phyloP scores from a whole-genome alignment of 805 yeast species.

The Geotrichum ghanense region DNA sequence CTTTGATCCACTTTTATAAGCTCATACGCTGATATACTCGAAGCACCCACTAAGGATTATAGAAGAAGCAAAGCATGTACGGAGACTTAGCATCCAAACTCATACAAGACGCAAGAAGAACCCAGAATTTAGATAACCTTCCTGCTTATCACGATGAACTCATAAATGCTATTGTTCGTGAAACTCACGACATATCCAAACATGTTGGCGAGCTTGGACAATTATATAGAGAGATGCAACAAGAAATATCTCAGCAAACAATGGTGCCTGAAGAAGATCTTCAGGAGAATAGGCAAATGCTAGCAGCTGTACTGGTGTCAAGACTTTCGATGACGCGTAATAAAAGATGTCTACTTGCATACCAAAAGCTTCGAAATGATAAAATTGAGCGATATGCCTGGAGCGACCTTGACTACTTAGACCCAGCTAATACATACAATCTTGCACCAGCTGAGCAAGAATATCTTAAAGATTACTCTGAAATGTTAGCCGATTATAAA shows the following conservation, averaged over 20 bases:
- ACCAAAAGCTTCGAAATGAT: slow-evolving; percentile 60
- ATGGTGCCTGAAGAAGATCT: background rate
- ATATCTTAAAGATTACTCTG: slow-evolving; percentile 59
- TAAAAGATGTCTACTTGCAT: slow-evolving; percentile 80
- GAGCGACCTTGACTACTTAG: slow-evolving; percentile 33
- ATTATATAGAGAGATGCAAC: slow-evolving; percentile 40
- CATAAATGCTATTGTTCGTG: slow-evolving; percentile 59
- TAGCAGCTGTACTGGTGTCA: slow-evolving; percentile 42
- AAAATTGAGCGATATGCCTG: slow-evolving; percentile 59
- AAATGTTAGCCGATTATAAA: slow-evolving; percentile 62
- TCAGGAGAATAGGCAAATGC: slow-evolving; percentile 18
- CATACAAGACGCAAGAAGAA: slow-evolving; percentile 74
- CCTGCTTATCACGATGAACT: slow-evolving; percentile 67
- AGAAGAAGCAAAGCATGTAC: slow-evolving; percentile 65
- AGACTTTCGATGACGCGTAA: slow-evolving; percentile 74
- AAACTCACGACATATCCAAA: slow-evolving; percentile 34
- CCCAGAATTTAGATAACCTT: slow-evolving; percentile 49
- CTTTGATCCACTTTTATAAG: too few species aligned
- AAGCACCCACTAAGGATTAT: background rate
- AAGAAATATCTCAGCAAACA: slow-evolving; percentile 24
- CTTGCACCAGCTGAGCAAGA: slow-evolving; percentile 72
- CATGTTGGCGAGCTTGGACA: slow-evolving; percentile 29
- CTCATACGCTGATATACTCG: too few species aligned
- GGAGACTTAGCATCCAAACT: slow-evolving; percentile 81
- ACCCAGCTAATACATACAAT: slow-evolving; percentile 29